Base-by-base conservation (phyloP, 345 rosid genomes). In the Cochlearia excelsa region DNA sequence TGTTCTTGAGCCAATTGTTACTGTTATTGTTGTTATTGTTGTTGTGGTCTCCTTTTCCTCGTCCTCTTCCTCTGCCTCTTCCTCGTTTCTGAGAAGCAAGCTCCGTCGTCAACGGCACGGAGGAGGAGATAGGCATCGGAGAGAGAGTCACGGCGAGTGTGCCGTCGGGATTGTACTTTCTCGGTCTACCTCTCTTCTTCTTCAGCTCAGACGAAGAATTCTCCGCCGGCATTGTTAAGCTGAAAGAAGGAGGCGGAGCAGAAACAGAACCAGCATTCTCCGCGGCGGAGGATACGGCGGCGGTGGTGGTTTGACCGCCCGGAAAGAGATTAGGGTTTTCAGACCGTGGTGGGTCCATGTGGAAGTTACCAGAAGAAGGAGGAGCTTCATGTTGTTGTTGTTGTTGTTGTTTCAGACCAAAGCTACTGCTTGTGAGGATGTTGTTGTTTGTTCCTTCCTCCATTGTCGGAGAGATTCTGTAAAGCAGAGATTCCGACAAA, bases 61-160 rank as follows among this genome's bases (percentile, higher is more conserved):
- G 71, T 35, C 84, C 92, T 47, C 81, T 68, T 35, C 88, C 91
- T 16, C 77, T 74, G 54, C 86, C 81, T 72, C 79, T 74, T 11
- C 88, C 91, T 10, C 75, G 78, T 69, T 81, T 80, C 83, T 84
- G 77, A 5, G 78, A 34, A 5, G 83, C 59, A 60, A 68, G 70
- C 9, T 80, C 84, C 51, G 84, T 81, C 1, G 79, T n/a, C 71
- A 87, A 52, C 0, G 97, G 99, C 61, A 90, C 72, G 7, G 97
- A 84, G 2, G 96, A 75, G 0, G 99, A 90, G 64, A 93, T 84
- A 7, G 97, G 96, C 96, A 78, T 84, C 7, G 99, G 96, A 9
- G 97, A 93, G 23, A 16, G 23, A 16, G 23, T 16, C 23, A 16
- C 23, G 23, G 23, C 23, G 23, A 16, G 23, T 16, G 23, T 16